These are phyloP conservation scores for Hortaea werneckii DNA, from an alignment of 2,329 filamentous ascomycete genomes.

Conservation along the genomic window DNA sequence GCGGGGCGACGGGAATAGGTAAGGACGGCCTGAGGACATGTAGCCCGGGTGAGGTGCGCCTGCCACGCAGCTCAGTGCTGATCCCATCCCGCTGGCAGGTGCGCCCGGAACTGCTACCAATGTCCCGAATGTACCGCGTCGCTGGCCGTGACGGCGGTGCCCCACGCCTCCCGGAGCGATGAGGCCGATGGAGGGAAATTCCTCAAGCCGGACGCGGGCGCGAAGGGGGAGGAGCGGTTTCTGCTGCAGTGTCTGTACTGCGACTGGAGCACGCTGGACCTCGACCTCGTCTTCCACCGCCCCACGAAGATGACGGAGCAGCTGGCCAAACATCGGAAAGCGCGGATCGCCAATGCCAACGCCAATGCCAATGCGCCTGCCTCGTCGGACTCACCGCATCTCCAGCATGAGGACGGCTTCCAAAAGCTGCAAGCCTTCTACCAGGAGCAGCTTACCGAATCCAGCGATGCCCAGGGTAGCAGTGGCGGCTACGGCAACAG, in stretches of 20 bases:
- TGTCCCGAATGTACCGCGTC: conserved; percentile 82
- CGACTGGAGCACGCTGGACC: conserved; percentile 83
- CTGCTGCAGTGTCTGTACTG: conserved; percentile 83
- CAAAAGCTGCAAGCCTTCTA: conserved; percentile 70
- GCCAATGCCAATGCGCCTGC: conserved; percentile 33
- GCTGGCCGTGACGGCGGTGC: conserved; percentile 62
- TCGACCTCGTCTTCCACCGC: conserved; percentile 78
- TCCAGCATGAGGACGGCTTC: conserved; percentile 62
- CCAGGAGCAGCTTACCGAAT: conserved; percentile 62
- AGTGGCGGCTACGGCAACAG: conserved; percentile 38
- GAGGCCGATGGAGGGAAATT: not conserved
- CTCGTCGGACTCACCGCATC: conserved; percentile 16
- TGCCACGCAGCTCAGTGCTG: not conserved
- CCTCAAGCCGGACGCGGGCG: conserved; percentile 11
- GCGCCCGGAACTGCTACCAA: conserved; percentile 89
- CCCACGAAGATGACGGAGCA: conserved; percentile 78
- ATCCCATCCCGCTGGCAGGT: conserved; percentile 12
- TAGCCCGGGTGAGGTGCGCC: conserved; percentile 6
- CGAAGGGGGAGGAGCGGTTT: conserved; percentile 38
- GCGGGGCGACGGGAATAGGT: conserved; percentile 89
- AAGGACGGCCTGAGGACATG: conserved; percentile 17
- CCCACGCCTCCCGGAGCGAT: conserved; percentile 35
- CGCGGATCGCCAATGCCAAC: not conserved
- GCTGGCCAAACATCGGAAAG: conserved; percentile 22
- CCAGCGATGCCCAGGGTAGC: conserved; percentile 39